Base-by-base conservation (phyloP, 169 alveolate species). In the Cyclospora cayetanensis region DNA sequence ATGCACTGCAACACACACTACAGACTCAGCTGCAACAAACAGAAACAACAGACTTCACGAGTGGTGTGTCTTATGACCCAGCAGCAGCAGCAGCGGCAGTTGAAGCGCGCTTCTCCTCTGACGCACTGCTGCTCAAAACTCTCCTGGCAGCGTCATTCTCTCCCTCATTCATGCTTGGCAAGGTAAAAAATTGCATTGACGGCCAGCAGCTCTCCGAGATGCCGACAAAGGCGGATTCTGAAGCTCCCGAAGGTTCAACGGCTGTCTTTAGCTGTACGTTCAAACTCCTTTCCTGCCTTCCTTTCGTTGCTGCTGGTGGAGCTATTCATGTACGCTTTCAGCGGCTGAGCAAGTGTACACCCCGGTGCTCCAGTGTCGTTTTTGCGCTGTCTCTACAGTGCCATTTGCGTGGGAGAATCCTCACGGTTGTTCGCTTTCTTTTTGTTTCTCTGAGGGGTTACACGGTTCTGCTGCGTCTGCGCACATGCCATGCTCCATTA, bases 111-210 rank as follows among this genome's bases (percentile, higher is more conserved):
- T 65, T 85, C 22, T 1, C 68, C 37, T 41, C 92, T n/a, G 74
- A 66, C 53, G 0, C 53, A 15, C 66, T 85, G 9, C 55, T 63
- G 31, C 84, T 85, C 35, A 85, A 85, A 39, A 46, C 92, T 2
- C 84, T 85, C 29, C 83, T 85, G 12, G 92, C 50, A 39, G 92
- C 92, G n/a, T 52, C 92, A 39, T 85, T 85, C n/a, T 63, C 92
- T 5, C 92, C 92, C 15, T 25, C 92, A 5, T 85, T 85, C 39
- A 31, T 85, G 39, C 76, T 85, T 15, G 92, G 92, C 9, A 65
- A 66, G 7, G 66, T 76, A 22, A 43, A 52, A 4, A 31, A 27
- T 15, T 52, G 63, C 60, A 52, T 82, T n/a, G 79, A 52, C 53
- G 90, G 77, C 12, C 34, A 50, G 55, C 55, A 37, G 0, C 66